Conservation (phyloP, 306 rosid species). For the Vigna unguiculata region DNA sequence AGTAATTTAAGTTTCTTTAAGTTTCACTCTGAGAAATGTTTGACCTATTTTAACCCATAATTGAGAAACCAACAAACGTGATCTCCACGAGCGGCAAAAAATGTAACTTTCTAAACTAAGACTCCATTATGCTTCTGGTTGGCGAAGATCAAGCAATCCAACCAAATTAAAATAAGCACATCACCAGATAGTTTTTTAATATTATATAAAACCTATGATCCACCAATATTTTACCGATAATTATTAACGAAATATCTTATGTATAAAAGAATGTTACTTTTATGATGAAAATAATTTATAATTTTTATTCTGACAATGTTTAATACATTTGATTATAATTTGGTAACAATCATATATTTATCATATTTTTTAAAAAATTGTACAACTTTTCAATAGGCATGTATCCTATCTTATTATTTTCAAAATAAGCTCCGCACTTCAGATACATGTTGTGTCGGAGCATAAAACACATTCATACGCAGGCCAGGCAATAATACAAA, state of each 20-base stretch:
- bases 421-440: too few species aligned
- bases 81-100: slow-evolving; percentile 1
- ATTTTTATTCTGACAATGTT: too few species aligned
- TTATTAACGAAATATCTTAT: too few species aligned
- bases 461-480: not conserved
- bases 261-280: too few species aligned
- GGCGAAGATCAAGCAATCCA: not conserved
- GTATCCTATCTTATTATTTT: too few species aligned
- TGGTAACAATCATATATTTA: too few species aligned
- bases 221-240: too few species aligned
- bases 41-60: not conserved
- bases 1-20: slow-evolving; percentile 6
- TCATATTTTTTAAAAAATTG: too few species aligned
- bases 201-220: not conserved
- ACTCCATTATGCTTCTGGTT: not conserved
- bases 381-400: too few species aligned
- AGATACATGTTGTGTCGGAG: too few species aligned
- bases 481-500: not conserved
- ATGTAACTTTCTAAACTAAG: not conserved
- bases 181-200: not conserved
- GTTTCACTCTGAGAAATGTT: slow-evolving; percentile 22
- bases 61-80: not conserved
- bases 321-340: too few species aligned
- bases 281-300: too few species aligned
- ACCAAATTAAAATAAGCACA: slow-evolving; percentile 7